These are phyloP conservation scores for Nicotiana benthamiana DNA, from an alignment of 257 asterid genomes.

Conservation along the genomic window DNA sequence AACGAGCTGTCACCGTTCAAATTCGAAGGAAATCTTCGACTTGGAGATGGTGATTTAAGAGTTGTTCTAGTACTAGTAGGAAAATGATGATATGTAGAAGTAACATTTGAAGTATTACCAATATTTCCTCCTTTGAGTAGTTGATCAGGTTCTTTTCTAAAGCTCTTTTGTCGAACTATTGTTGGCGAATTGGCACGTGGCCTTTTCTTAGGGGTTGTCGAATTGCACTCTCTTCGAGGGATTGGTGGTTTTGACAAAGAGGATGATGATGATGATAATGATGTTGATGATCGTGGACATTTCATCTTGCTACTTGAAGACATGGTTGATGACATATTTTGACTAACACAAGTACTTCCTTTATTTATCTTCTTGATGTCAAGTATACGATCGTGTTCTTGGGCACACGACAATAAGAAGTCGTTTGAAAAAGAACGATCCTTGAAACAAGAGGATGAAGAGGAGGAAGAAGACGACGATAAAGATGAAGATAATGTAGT, in stretches of 20 bases:
- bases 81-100: neutral
- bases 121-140: neutral
- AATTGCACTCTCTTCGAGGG: slow-evolving; percentile 19
- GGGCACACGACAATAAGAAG: slow-evolving; percentile 50
- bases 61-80: slow-evolving; percentile 24
- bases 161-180: slow-evolving; percentile 54
- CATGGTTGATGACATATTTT: slow-evolving; percentile 2
- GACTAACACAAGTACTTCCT: neutral
- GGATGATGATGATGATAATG: slow-evolving; percentile 1
- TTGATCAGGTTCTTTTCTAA: slow-evolving; percentile 34
- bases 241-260: slow-evolving; percentile 8
- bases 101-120: neutral
- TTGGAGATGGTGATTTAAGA: slow-evolving; percentile 62
- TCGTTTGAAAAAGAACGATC: slow-evolving; percentile 64
- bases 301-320: neutral
- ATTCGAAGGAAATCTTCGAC: slow-evolving; percentile 30
- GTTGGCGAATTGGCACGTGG: slow-evolving; percentile 54
- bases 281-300: neutral
- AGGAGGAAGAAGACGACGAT: slow-evolving; percentile 19
- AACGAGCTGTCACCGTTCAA: neutral
- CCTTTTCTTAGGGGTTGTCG: slow-evolving; percentile 42
- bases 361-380: slow-evolving; percentile 12
- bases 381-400: slow-evolving; percentile 48
- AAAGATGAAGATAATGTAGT: slow-evolving; percentile 15
- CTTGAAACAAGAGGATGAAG: slow-evolving; percentile 23